Conservation (phyloP, 257 asterid genomes). For the Leonotis leonurus region DNA sequence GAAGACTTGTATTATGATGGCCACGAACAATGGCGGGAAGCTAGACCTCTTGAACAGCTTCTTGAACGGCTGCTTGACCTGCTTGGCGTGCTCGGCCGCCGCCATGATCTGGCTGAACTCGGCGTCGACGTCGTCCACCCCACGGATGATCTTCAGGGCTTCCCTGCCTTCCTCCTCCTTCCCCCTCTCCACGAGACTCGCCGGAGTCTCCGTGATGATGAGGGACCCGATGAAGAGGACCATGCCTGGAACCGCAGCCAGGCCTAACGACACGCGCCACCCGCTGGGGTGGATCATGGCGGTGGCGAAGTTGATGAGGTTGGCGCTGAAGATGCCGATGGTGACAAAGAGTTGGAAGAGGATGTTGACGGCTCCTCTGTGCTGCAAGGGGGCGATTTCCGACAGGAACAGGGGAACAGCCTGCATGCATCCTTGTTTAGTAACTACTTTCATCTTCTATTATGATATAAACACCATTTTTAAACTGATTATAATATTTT, state of each 20-base stretch:
- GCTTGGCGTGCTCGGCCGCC: constrained; percentile 62
- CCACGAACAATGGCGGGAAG: constrained; percentile 64
- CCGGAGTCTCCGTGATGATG: constrained; percentile 69
- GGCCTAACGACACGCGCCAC: constrained; percentile 77
- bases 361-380: constrained; percentile 70
- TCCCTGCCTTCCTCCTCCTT: constrained; percentile 56
- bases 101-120: constrained; percentile 67
- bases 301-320: constrained; percentile 51
- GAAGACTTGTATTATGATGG: constrained; percentile 46
- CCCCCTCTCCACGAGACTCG: constrained; percentile 78
- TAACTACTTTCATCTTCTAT: neutral
- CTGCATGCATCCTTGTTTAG: constrained; percentile 24
- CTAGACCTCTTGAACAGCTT: constrained; percentile 63
- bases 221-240: constrained; percentile 66
- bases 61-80: constrained; percentile 70
- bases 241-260: constrained; percentile 76
- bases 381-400: constrained; percentile 68
- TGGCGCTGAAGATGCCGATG: constrained; percentile 63
- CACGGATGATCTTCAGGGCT: constrained; percentile 58
- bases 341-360: constrained; percentile 77
- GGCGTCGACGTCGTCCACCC: constrained; percentile 64
- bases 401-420: constrained; percentile 78
- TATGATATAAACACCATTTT: no score
- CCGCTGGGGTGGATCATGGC: constrained; percentile 49
- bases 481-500: no score